Percentiles rank a stretch among this genome's conserved stretches.
Evolutionary conservation across 257 asterid species (phyloP).

Genomic region (Forsythia viridissima): DNA sequence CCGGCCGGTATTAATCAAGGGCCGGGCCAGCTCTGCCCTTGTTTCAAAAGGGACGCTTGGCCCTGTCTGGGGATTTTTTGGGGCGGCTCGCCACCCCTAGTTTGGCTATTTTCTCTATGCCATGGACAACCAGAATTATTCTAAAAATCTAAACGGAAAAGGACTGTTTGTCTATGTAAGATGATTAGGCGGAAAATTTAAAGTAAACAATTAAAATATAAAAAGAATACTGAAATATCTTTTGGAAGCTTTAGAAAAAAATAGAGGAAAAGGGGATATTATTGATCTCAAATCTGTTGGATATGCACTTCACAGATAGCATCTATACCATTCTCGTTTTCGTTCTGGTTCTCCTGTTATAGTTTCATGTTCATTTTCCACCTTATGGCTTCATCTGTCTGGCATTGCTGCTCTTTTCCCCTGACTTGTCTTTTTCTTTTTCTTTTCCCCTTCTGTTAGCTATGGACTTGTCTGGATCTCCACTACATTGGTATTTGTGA

Average conservation of each 20-base stretch:
- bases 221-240: conserved; percentile 1
- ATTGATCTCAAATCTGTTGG: background rate
- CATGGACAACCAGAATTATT: conserved; percentile 6
- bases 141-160: background rate
- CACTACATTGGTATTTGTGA: conserved; percentile 79
- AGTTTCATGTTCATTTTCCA: background rate
- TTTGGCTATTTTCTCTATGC: background rate
- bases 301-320: background rate
- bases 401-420: background rate
- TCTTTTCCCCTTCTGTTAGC: conserved; percentile 38
- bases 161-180: conserved; percentile 2
- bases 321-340: background rate
- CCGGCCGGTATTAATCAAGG: no score
- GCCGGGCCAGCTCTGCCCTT: no score
- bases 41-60: no score
- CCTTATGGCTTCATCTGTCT: conserved; percentile 2
- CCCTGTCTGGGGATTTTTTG: no score
- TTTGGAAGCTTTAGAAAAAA: conserved; percentile 1
- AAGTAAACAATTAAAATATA: background rate
- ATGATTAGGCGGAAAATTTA: background rate
- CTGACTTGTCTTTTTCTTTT: conserved; percentile 17
- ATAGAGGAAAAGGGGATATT: background rate
- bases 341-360: background rate
- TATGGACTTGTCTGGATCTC: conserved; percentile 96
- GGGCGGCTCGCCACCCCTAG: background rate